Conservation (phyloP, 495 filamentous ascomycete genomes). For the Neurospora sp. region DNA sequence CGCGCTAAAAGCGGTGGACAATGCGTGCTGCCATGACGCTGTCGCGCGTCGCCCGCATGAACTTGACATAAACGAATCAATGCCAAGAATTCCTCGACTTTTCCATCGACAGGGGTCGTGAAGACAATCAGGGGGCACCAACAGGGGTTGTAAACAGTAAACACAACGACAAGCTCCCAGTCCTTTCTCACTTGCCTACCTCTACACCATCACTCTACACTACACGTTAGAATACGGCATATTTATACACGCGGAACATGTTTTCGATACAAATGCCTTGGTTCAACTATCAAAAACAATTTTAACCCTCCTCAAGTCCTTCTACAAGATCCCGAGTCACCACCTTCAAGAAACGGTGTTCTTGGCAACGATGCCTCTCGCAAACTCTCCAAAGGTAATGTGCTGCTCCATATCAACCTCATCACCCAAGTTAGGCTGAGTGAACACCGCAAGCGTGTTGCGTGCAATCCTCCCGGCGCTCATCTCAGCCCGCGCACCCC, state of each 20-base stretch:
- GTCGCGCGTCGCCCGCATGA: not conserved
- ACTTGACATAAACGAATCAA: not conserved
- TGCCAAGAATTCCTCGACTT: not conserved
- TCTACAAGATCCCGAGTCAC: not conserved
- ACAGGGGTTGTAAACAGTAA: not conserved
- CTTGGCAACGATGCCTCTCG: conserved; percentile 68
- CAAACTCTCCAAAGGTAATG: conserved; percentile 78
- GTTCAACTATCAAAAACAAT: not conserved
- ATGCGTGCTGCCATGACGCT: not conserved
- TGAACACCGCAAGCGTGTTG: conserved; percentile 95
- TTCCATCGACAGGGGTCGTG: not conserved
- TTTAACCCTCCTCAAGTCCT: not conserved
- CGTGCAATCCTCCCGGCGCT: conserved; percentile 53
- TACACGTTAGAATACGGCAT: not conserved
- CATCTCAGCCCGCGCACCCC: conserved; percentile 46
- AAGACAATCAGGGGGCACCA: not conserved
- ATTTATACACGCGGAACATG: not conserved
- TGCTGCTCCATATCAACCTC: conserved; percentile 64
- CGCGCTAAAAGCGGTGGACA: not conserved
- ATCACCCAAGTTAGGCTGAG: conserved; percentile 87
- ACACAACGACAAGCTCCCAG: not conserved
- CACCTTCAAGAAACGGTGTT: conserved; percentile 47
- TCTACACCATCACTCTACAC: not conserved
- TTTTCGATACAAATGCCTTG: not conserved
- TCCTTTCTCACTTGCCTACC: not conserved